These are phyloP conservation scores for Fusarium solani-melongenae DNA, from an alignment of 2,329 filamentous ascomycete species.

Conservation along the genomic window DNA sequence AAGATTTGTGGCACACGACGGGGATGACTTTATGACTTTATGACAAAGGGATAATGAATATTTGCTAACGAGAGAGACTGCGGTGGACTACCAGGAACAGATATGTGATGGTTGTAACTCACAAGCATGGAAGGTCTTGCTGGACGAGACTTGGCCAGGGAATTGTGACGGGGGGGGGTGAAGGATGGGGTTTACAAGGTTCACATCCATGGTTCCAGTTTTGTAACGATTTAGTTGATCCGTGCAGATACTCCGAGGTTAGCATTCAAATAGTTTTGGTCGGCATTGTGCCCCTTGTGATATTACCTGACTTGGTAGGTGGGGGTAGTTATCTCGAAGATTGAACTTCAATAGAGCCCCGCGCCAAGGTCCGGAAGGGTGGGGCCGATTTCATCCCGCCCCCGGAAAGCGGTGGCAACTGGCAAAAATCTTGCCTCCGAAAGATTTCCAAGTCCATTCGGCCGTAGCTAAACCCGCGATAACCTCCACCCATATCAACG, in stretches of 20 bases:
- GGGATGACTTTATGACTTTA: neutral
- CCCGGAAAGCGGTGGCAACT: constrained; percentile 47
- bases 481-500: constrained; percentile 20
- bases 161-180: constrained; percentile 10
- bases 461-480: constrained; percentile 33
- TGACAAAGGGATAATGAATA: neutral
- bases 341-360: neutral
- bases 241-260: neutral
- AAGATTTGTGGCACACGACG: neutral
- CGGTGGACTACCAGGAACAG: neutral
- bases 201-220: constrained; percentile 3
- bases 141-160: constrained; percentile 11
- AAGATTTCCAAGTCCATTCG: constrained; percentile 33
- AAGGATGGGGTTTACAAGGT: neutral
- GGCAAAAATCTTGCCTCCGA: constrained; percentile 55
- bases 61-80: neutral
- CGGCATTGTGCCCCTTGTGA: neutral
- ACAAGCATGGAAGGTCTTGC: constrained; percentile 3
- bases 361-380: constrained; percentile 29
- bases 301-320: neutral
- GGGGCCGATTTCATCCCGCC: constrained; percentile 31
- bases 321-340: neutral
- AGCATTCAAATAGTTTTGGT: neutral
- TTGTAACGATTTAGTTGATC: constrained; percentile 5
- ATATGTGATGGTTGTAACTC: constrained; percentile 6